Evolutionary conservation across 2,329 filamentous ascomycete genomes (phyloP).

Genomic region (Fusarium pseudograminearum): DNA sequence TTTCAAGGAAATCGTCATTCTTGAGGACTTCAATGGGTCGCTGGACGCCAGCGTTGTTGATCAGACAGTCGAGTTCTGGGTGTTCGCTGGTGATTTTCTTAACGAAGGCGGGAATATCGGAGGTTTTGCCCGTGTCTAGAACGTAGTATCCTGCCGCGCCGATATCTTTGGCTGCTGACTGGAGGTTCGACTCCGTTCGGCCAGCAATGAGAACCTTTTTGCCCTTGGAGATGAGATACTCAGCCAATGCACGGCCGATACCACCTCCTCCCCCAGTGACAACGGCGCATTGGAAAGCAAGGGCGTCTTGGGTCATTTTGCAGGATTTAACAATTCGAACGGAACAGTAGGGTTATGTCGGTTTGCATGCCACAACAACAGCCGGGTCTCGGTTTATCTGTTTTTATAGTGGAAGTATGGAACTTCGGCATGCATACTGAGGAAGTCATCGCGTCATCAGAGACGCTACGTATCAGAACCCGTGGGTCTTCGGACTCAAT

Average conservation of each 20-base stretch:
- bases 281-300: slow-evolving; percentile 59
- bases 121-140: slow-evolving; percentile 61
- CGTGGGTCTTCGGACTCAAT: neutral
- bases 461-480: neutral
- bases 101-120: slow-evolving; percentile 59
- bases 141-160: slow-evolving; percentile 64
- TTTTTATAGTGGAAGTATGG: neutral
- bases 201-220: slow-evolving; percentile 66
- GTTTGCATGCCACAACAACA: fast-evolving
- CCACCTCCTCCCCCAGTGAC: slow-evolving; percentile 65
- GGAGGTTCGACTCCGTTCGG: slow-evolving; percentile 66
- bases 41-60: slow-evolving; percentile 72
- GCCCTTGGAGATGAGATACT: slow-evolving; percentile 59
- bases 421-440: neutral
- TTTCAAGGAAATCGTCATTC: slow-evolving; percentile 58
- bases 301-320: slow-evolving; percentile 28
- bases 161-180: slow-evolving; percentile 57
- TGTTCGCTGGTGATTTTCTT: slow-evolving; percentile 60
- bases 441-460: slow-evolving; percentile 2
- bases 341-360: fast-evolving
- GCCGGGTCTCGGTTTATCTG: neutral
- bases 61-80: slow-evolving; percentile 64
- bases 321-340: fast-evolving
- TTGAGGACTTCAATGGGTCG: slow-evolving; percentile 61
- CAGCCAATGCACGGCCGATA: slow-evolving; percentile 62